Conservation (phyloP, 83 land plant genomes). For the Thuja plicata region DNA sequence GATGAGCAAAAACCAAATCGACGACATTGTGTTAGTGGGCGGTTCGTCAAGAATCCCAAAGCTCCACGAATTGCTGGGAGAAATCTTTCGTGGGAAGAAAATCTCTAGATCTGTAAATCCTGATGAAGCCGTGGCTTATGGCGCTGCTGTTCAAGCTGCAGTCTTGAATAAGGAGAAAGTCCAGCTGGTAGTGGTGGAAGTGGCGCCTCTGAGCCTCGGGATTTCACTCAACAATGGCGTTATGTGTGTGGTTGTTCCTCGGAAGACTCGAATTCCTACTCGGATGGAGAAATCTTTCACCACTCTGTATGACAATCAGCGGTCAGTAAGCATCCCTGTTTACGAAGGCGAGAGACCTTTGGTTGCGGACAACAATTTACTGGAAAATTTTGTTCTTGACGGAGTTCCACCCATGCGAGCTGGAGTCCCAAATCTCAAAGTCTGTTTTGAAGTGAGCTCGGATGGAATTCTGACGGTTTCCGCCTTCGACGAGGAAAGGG, state of each 20-base stretch:
- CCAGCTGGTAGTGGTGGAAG: not conserved
- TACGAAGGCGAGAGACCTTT: not conserved
- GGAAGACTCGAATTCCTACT: not conserved
- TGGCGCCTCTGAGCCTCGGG: not conserved
- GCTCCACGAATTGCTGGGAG: too few relatives aligned
- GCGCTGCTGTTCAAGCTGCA: too few relatives aligned
- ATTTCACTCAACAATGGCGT: not conserved
- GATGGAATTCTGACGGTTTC: not conserved
- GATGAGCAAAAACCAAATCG: not conserved
- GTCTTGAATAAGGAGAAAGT: too few relatives aligned
- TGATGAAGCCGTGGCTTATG: too few relatives aligned
- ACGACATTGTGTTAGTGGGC: too few relatives aligned
- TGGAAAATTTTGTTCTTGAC: not conserved
- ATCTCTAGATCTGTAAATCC: too few relatives aligned
- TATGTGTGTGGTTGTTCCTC: not conserved
- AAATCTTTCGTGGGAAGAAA: too few relatives aligned
- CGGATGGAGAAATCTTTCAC: not conserved
- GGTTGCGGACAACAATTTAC: not conserved
- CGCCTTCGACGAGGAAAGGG: not conserved
- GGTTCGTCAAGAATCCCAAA: too few relatives aligned
- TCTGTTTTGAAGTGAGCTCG: not conserved
- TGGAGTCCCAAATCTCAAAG: not conserved
- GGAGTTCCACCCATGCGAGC: not conserved
- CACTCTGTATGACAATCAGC: not conserved
- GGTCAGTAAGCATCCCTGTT: not conserved